These are phyloP conservation scores for Tylopilus orsonianus DNA, from an alignment of 1,284 basidiomycete species.

Conservation along the genomic window DNA sequence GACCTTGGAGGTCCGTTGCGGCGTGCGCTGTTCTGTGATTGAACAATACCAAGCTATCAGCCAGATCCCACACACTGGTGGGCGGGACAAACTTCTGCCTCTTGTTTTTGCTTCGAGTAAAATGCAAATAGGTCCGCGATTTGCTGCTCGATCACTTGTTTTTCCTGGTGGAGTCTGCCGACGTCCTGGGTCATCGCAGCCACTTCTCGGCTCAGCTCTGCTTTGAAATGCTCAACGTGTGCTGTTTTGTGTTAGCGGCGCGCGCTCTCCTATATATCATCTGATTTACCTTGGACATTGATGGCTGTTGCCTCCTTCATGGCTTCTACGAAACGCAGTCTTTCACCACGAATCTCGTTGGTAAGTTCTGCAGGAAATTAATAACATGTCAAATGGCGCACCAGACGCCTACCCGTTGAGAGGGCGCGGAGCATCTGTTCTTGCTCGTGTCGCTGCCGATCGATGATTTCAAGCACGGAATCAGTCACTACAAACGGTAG, in stretches of 20 bases:
- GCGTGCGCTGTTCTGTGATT: conserved; percentile 27
- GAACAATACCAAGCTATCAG: conserved; percentile 1
- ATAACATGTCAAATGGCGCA: not conserved
- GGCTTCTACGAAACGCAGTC: conserved; percentile 82
- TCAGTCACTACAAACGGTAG: conserved; percentile 46
- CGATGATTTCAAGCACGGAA: conserved; percentile 58
- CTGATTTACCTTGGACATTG: conserved; percentile 69
- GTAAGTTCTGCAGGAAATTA: conserved; percentile 58
- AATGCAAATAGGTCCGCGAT: conserved; percentile 73
- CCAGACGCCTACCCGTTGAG: conserved; percentile 50
- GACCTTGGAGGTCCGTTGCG: conserved; percentile 25
- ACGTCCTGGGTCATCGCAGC: conserved; percentile 74
- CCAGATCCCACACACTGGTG: not conserved
- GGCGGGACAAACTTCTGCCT: conserved; percentile 34
- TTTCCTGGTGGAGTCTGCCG: conserved; percentile 67
- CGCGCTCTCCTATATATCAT: not conserved
- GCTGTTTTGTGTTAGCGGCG: conserved; percentile 40
- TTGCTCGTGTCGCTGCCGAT: conserved; percentile 68
- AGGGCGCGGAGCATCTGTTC: conserved; percentile 64
- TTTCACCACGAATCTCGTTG: conserved; percentile 79
- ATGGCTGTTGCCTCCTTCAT: conserved; percentile 89
- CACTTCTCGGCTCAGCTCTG: conserved; percentile 73
- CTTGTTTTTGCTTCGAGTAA: conserved; percentile 66
- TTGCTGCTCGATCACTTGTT: conserved; percentile 70
- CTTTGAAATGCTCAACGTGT: conserved; percentile 83